Evolutionary conservation across 176 grass and related monocot species (phyloP).

Genomic region (Elymus sibiricus): DNA sequence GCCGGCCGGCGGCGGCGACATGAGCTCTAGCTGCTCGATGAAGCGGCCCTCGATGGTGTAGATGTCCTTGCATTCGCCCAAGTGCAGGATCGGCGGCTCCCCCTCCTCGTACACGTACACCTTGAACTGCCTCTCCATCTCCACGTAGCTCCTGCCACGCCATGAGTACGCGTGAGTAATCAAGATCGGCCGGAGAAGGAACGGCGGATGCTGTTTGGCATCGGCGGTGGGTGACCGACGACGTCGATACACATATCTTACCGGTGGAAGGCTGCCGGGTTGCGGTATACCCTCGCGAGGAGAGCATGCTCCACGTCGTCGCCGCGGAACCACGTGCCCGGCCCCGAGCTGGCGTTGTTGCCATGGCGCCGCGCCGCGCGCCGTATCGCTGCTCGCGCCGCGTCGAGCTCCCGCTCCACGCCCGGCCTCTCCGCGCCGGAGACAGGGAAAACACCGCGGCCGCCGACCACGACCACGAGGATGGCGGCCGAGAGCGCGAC

Average conservation of each 20-base stretch:
- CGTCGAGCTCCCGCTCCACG: conserved; percentile 42
- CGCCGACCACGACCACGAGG: not conserved
- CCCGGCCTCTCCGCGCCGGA: not conserved
- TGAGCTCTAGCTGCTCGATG: conserved; percentile 71
- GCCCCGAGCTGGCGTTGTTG: not conserved
- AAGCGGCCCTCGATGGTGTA: conserved; percentile 81
- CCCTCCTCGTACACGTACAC: conserved; percentile 85
- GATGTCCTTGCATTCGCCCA: conserved; percentile 69
- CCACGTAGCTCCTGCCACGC: conserved; percentile 57
- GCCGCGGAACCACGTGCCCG: not conserved
- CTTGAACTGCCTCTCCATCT: conserved; percentile 79
- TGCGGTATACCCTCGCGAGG: conserved; percentile 35
- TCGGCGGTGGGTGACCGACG: not conserved
- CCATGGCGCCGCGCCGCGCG: conserved; percentile 7
- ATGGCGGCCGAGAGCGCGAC: not conserved
- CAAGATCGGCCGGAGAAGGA: not conserved
- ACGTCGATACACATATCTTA: not conserved
- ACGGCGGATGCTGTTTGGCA: not conserved
- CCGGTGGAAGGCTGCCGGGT: conserved; percentile 47
- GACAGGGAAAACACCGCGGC: not conserved
- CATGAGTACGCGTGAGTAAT: not conserved
- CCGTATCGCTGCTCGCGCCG: conserved; percentile 17
- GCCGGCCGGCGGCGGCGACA: not conserved
- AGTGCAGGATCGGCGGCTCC: conserved; percentile 65
- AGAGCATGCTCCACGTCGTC: not conserved